These are phyloP conservation scores for Pseudocercospora crystallina DNA, from an alignment of 2,329 filamentous ascomycete species.

Conservation along the genomic window DNA sequence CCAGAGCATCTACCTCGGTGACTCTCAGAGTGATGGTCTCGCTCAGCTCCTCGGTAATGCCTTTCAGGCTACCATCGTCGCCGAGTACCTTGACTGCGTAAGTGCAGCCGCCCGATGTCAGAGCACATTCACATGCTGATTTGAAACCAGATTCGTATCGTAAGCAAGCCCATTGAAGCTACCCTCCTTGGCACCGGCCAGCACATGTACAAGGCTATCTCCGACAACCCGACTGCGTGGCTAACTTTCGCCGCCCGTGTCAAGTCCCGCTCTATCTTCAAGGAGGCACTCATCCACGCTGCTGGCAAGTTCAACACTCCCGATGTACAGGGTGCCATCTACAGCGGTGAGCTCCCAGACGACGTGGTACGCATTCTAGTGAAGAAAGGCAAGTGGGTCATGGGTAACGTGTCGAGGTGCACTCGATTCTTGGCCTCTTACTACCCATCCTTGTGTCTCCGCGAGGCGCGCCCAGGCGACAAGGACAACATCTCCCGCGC, in stretches of 20 bases:
- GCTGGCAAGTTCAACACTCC: conserved; percentile 41
- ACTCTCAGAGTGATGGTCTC: conserved; percentile 39
- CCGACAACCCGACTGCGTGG: conserved; percentile 47
- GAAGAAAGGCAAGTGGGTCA: conserved; percentile 31
- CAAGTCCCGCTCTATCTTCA: conserved; percentile 46
- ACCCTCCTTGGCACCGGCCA: conserved; percentile 50
- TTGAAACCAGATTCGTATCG: conserved; percentile 30
- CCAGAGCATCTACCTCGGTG: conserved; percentile 41
- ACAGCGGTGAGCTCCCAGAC: conserved; percentile 24
- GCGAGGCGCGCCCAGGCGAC: conserved; percentile 30
- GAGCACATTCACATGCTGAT: neutral
- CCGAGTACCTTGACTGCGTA: conserved; percentile 48
- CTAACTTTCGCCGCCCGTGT: conserved; percentile 47
- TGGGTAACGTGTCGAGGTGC: conserved; percentile 28
- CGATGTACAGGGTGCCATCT: conserved; percentile 22
- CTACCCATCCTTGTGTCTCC: conserved; percentile 33
- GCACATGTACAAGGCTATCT: conserved; percentile 46
- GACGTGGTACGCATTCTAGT: conserved; percentile 31
- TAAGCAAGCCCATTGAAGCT: conserved; percentile 49
- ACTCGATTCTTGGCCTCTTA: conserved; percentile 37
- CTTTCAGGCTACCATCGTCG: conserved; percentile 44
- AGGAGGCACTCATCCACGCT: conserved; percentile 47
- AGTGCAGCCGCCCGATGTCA: conserved; percentile 5
- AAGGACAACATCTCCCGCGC: conserved; percentile 40
- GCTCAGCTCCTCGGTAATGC: conserved; percentile 41